A percentile compares a stretch with the other conserved stretches of the same genome.
Evolutionary conservation across 441 rosid genomes (phyloP).

Genomic region (Isatis lusitanica): DNA sequence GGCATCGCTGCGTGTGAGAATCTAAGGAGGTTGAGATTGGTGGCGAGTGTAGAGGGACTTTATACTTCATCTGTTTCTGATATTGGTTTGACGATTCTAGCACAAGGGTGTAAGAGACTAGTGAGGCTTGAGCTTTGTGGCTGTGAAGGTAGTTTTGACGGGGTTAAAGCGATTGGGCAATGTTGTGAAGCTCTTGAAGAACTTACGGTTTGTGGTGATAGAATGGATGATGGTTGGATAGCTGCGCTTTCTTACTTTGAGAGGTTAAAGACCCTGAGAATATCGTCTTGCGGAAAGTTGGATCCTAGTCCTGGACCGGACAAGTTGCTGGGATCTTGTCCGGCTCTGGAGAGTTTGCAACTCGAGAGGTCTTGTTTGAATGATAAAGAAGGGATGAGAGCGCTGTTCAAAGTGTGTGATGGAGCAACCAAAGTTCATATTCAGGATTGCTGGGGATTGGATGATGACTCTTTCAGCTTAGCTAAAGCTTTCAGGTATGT

Average conservation of each 20-base stretch:
- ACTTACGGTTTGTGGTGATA: slow-evolving; percentile 50
- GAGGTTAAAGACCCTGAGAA: slow-evolving; percentile 57
- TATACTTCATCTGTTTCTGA: slow-evolving; percentile 56
- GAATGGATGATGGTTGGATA: slow-evolving; percentile 77
- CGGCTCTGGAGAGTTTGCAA: slow-evolving; percentile 59
- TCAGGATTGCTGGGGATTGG: slow-evolving; percentile 74
- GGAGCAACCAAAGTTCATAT: slow-evolving; percentile 48
- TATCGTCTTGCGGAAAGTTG: slow-evolving; percentile 49
- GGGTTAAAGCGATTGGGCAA: slow-evolving; percentile 70
- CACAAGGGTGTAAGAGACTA: slow-evolving; percentile 68
- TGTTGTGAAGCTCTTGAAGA: slow-evolving; percentile 70
- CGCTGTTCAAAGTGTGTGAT: slow-evolving; percentile 61
- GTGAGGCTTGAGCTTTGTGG: slow-evolving; percentile 68
- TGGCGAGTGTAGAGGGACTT: slow-evolving; percentile 55
- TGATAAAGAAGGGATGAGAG: slow-evolving; percentile 54
- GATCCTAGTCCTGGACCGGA: slow-evolving; percentile 59
- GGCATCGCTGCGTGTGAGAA: slow-evolving; percentile 66
- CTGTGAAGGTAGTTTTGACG: slow-evolving; percentile 74
- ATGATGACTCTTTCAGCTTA: slow-evolving; percentile 52
- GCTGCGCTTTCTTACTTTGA: slow-evolving; percentile 61
- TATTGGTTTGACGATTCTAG: slow-evolving; percentile 66
- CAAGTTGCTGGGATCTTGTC: slow-evolving; percentile 55
- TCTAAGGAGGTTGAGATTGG: slow-evolving; percentile 59
- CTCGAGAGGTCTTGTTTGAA: slow-evolving; percentile 59
- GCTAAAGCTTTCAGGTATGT: slow-evolving; percentile 59